Evolutionary conservation across 2,329 filamentous ascomycete genomes (phyloP), one percentile per base, ranked within the genome.

Genomic region (Karstenula rhodostoma): DNA sequence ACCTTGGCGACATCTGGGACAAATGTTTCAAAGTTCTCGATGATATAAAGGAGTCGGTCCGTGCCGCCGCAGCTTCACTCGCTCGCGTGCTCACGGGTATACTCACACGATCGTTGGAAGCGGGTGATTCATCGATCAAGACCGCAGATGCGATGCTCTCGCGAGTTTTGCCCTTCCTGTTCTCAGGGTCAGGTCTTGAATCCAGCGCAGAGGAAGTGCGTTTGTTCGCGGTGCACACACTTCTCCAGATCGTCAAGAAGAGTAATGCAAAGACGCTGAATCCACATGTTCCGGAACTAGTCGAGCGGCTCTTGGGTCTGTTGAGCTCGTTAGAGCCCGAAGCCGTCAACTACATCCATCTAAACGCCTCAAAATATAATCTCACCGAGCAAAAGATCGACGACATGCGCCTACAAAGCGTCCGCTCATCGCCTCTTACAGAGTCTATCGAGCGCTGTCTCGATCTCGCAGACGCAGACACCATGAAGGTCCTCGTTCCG

Each of bases 11-110:
- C 22, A 93, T 98, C 51, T 97, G 95, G 90, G 87, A 86, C 12
- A 87, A 90, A 29, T 90, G 93, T 0, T 90, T 98, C 77, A 96
- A 93, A 72, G 93, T 99, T 0, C 83, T 98, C 6, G 95, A 99
- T 76, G 95, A 99, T 76, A 96, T 98, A 77, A 99, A 99, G 76
- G 90, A 90, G 8, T 93, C 90, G 1, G 95, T 99, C 4, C 87
- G 95, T 54, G 84, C 86, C 37, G 91, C 93, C 1, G 95, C 95
- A 1, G 84, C 93, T 48, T 89, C 89, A 61, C 84, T 99, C 4
- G 96, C 94, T 70, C 89, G 94, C 75, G 88, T 89, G 0, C 83
- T 99, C 37, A 96, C 93, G 0, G 93, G 92, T 55, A 91, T 92
- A 17, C 85, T 98, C 15, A 92, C 96, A 3, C 89, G 93, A 29